Percentiles rank a stretch among this genome's conserved stretches.
phyloP scores from a whole-genome alignment of 2,329 filamentous ascomycete species.

The Pleoardoris graminearum region DNA sequence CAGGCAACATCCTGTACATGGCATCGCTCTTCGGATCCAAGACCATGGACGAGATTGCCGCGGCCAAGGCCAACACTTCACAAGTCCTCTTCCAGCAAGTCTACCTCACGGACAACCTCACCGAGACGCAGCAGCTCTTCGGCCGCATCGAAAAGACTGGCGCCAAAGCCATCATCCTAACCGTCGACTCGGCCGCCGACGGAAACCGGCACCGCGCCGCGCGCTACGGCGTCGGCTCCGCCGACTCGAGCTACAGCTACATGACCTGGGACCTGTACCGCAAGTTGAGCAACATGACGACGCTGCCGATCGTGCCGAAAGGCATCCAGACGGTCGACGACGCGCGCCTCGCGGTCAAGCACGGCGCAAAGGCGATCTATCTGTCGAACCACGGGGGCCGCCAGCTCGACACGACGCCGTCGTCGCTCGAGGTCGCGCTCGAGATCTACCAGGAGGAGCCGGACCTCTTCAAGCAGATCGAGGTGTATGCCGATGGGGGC shows the following conservation, averaged over 20 bases:
- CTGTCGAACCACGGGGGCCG: slow-evolving; percentile 50
- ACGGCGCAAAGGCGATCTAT: slow-evolving; percentile 46
- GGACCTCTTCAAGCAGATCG: slow-evolving; percentile 45
- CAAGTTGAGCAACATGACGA: slow-evolving; percentile 42
- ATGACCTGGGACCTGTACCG: slow-evolving; percentile 44
- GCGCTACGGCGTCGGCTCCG: slow-evolving; percentile 37
- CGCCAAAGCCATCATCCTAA: slow-evolving; percentile 48
- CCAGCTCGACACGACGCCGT: slow-evolving; percentile 57
- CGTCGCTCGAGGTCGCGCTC: slow-evolving; percentile 73
- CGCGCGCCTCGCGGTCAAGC: slow-evolving; percentile 40
- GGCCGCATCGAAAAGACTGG: slow-evolving; percentile 37
- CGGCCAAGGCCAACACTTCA: slow-evolving; percentile 26
- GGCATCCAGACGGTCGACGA: slow-evolving; percentile 48
- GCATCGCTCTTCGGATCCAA: slow-evolving; percentile 43
- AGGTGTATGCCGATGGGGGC: slow-evolving; percentile 48
- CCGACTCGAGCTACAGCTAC: slow-evolving; percentile 34
- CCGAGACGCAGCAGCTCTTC: slow-evolving; percentile 37
- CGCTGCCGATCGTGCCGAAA: slow-evolving; percentile 46
- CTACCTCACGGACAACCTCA: slow-evolving; percentile 42
- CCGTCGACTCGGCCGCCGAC: slow-evolving; percentile 47
- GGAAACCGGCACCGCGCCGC: slow-evolving; percentile 44
- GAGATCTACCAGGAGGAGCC: slow-evolving; percentile 66
- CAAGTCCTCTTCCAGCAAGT: slow-evolving; percentile 50
- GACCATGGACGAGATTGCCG: slow-evolving; percentile 38
- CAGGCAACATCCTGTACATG: slow-evolving; percentile 58